Conservation (phyloP, 2,329 filamentous ascomycete species). For the Pseudogymnoascus sp. region DNA sequence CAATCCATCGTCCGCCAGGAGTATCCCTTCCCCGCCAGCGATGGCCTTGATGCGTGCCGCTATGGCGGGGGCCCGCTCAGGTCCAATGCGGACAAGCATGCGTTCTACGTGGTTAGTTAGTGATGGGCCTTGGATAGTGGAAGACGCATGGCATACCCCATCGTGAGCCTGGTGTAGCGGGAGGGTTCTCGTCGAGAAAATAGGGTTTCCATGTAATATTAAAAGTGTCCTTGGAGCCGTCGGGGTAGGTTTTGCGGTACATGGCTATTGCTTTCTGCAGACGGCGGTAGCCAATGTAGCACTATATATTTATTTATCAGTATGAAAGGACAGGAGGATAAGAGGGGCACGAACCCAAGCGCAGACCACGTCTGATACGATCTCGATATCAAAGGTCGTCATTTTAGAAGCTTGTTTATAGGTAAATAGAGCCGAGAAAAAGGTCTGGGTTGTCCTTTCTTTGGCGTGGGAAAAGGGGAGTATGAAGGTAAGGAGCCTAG, state of each 20-base stretch:
- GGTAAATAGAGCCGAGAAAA: not conserved
- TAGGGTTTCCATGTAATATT: conserved; percentile 68
- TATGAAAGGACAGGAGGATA: not conserved
- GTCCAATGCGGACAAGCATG: not conserved
- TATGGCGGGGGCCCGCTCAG: not conserved
- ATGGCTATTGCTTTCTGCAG: conserved; percentile 61
- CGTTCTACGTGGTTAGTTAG: not conserved
- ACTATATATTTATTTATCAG: conserved; percentile 28
- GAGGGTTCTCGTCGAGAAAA: conserved; percentile 51
- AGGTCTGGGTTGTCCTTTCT: not conserved
- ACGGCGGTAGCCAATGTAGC: conserved; percentile 72
- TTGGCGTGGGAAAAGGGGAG: not conserved
- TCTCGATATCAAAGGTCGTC: conserved; percentile 67
- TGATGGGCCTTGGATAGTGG: not conserved
- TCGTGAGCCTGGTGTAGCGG: not conserved
- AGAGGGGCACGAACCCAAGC: conserved; percentile 37
- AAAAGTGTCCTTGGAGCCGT: conserved; percentile 55
- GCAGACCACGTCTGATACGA: conserved; percentile 76
- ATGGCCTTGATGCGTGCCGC: not conserved
- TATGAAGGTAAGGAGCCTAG: not conserved
- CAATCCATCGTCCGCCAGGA: not conserved
- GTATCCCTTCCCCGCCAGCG: not conserved
- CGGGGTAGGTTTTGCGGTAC: conserved; percentile 54
- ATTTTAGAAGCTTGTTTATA: conserved; percentile 36
- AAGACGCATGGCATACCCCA: not conserved